Percentiles rank a stretch among this genome's conserved stretches.
Conservation (phyloP, 768 basidiomycete genomes). For the Leccinellum luteum region DNA sequence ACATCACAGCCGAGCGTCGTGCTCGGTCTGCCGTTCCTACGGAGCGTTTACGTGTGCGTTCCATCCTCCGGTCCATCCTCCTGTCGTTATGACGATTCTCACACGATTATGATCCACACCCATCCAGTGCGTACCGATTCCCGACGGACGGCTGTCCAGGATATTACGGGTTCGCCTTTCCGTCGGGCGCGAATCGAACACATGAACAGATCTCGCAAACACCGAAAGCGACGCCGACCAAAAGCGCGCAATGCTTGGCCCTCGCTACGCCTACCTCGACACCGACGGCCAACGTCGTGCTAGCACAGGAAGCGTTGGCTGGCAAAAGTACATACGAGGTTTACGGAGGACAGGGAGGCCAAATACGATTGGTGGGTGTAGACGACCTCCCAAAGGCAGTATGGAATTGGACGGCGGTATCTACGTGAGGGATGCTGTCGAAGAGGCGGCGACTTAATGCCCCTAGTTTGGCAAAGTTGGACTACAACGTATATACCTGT, state of each 20-base stretch:
- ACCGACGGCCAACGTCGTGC: constrained; percentile 17
- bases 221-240: constrained; percentile 26
- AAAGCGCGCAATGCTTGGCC: constrained; percentile 24
- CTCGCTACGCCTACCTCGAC: constrained; percentile 29
- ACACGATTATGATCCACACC: neutral
- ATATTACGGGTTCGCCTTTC: constrained; percentile 34
- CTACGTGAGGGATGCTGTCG: neutral
- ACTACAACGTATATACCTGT: neutral
- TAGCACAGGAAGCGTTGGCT: constrained; percentile 8
- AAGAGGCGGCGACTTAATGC: neutral
- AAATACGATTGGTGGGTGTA: constrained; percentile 11
- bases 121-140: constrained; percentile 30
- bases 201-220: constrained; percentile 27
- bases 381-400: constrained; percentile 15
- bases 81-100: neutral
- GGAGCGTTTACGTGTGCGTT: constrained; percentile 32
- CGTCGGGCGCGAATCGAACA: constrained; percentile 26
- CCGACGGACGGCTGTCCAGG: constrained; percentile 29
- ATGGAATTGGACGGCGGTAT: constrained; percentile 22
- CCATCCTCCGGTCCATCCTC: neutral
- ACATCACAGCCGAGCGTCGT: constrained; percentile 12
- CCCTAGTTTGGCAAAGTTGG: neutral
- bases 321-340: constrained; percentile 9
- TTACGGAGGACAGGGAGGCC: constrained; percentile 11
- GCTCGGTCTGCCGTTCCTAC: constrained; percentile 29